phyloP scores from a whole-genome alignment of 2,329 filamentous ascomycete genomes.

The Pleomassaria siparia region DNA sequence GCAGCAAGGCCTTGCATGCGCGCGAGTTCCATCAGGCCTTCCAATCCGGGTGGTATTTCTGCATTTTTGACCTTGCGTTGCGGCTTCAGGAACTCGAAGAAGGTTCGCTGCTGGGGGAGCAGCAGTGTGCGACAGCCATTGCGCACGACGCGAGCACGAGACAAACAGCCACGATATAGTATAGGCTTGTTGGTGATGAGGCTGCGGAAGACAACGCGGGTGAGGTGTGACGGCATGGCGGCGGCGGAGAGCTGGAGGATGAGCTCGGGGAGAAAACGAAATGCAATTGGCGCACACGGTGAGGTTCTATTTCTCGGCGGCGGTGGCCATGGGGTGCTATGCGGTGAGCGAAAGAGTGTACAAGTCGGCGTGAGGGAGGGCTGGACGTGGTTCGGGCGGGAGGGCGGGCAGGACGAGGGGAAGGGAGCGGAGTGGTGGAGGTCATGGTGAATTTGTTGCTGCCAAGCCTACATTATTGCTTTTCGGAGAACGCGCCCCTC shows the following conservation, averaged over 20 bases:
- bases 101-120: slow-evolving; percentile 53
- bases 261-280: slow-evolving; percentile 2
- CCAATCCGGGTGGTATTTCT: slow-evolving; percentile 70
- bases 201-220: slow-evolving; percentile 61
- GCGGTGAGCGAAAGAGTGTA: slow-evolving; percentile 10
- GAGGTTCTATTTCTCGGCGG: slow-evolving; percentile 4
- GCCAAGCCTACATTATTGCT: not conserved
- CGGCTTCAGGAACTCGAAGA: slow-evolving; percentile 66
- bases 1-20: slow-evolving; percentile 63
- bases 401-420: not conserved
- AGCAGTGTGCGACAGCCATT: slow-evolving; percentile 22
- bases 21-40: slow-evolving; percentile 68
- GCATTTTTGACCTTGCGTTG: slow-evolving; percentile 61
- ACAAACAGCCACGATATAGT: slow-evolving; percentile 47
- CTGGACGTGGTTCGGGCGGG: not conserved
- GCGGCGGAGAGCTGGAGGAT: slow-evolving; percentile 6
- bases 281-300: slow-evolving; percentile 14
- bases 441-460: not conserved
- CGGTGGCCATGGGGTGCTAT: slow-evolving; percentile 15
- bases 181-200: slow-evolving; percentile 56
- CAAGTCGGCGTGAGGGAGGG: not conserved
- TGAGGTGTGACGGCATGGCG: slow-evolving; percentile 61
- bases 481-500: not conserved
- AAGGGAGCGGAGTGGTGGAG: not conserved
- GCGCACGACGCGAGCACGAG: slow-evolving; percentile 20